A percentile compares a stretch with the other conserved stretches of the same genome.
Conservation (phyloP, 768 basidiomycete genomes). For the Auricularia heimuer region DNA sequence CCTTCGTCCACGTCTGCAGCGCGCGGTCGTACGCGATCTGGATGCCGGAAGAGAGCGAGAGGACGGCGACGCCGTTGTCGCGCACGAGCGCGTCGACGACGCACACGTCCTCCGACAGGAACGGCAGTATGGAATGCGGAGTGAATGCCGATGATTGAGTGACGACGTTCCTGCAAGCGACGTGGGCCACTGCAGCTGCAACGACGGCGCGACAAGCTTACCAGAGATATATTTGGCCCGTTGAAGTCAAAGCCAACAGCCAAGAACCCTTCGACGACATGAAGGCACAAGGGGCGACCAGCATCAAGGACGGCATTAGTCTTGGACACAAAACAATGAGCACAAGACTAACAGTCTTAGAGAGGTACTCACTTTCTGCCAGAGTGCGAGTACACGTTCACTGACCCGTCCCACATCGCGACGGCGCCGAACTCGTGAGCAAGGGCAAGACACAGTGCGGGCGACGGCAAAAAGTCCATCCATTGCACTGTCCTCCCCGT, state of each 20-base stretch:
- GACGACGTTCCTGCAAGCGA: constrained; percentile 56
- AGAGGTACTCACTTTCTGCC: constrained; percentile 58
- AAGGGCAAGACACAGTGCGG: constrained; percentile 56
- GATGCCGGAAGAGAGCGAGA: constrained; percentile 68
- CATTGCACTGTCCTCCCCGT: constrained; percentile 58
- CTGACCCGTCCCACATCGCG: constrained; percentile 64
- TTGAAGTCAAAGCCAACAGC: constrained; percentile 62
- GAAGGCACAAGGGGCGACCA: constrained; percentile 62
- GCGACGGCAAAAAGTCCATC: constrained; percentile 78
- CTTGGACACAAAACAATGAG: constrained; percentile 28
- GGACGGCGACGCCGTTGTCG: constrained; percentile 69
- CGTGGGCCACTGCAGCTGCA: constrained; percentile 7
- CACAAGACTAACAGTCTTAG: not conserved
- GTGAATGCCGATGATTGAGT: constrained; percentile 55
- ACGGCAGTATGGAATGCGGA: constrained; percentile 49
- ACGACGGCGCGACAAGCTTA: constrained; percentile 24
- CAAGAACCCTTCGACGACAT: constrained; percentile 56
- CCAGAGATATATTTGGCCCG: constrained; percentile 71
- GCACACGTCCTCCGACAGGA: constrained; percentile 51
- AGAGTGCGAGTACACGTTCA: constrained; percentile 76
- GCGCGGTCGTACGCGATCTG: constrained; percentile 69
- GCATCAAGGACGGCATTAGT: constrained; percentile 61
- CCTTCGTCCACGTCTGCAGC: constrained; percentile 59
- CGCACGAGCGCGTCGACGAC: constrained; percentile 60
- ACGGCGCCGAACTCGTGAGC: constrained; percentile 64